Conservation (phyloP, 495 filamentous ascomycete species). For the Penicillium canariense region DNA sequence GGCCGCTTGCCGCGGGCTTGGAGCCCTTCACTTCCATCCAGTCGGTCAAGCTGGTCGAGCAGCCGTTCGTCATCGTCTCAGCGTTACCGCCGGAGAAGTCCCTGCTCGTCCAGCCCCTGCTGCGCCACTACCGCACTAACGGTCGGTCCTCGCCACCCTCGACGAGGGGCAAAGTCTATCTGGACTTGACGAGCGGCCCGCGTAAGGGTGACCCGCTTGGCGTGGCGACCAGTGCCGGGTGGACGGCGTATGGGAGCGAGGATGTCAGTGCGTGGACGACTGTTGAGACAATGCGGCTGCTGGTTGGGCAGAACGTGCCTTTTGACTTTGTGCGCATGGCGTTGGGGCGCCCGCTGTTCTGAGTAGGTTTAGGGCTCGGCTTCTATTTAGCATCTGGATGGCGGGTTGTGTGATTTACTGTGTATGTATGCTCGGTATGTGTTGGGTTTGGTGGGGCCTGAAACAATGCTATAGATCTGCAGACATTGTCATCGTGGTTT, state of each 20-base stretch:
- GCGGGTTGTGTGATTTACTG: neutral
- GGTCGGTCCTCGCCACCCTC: constrained; percentile 43
- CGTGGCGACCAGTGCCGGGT: constrained; percentile 67
- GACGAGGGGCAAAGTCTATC: constrained; percentile 71
- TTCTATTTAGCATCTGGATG: neutral
- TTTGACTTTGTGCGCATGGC: constrained; percentile 83
- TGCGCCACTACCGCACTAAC: constrained; percentile 58
- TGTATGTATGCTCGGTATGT: neutral
- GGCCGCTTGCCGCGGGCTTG: constrained; percentile 58
- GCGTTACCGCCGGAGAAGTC: constrained; percentile 76
- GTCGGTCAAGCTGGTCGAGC: constrained; percentile 67
- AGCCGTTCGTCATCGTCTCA: constrained; percentile 78
- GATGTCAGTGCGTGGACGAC: constrained; percentile 81
- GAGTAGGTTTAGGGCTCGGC: neutral
- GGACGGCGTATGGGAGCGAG: constrained; percentile 74
- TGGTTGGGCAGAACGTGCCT: constrained; percentile 82
- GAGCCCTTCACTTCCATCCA: constrained; percentile 80
- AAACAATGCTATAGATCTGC: constrained; percentile 16
- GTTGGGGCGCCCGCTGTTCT: constrained; percentile 67
- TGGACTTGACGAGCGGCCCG: constrained; percentile 71
- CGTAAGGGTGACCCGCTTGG: constrained; percentile 65
- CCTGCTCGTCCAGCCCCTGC: constrained; percentile 72
- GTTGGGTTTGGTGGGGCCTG: neutral
- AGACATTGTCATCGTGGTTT: constrained; percentile 10
- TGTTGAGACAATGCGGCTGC: constrained; percentile 70